Base-by-base conservation (phyloP, 768 basidiomycete genomes). In the Rhodotorula taiwanensis region DNA sequence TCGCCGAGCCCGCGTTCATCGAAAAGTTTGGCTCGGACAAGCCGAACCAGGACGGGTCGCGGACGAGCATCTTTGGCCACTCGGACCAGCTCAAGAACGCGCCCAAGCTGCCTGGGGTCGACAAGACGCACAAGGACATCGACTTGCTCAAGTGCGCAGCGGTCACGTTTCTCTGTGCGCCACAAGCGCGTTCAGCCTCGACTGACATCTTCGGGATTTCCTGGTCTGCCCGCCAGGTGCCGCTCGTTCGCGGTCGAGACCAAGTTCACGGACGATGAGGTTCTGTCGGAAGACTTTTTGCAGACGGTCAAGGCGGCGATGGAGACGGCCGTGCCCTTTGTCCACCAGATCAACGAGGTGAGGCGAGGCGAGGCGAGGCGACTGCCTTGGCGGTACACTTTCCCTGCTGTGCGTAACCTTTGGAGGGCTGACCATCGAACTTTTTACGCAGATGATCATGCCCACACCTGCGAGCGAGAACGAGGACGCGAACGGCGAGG, bases 21-120 rank as follows among this genome's bases (percentile, higher is more conserved):
- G 75, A 80, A 50, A 78, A 83, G 66, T 97, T 94, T 70, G 94
- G 79, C 27, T 52, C 55, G 55, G 66, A 61, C 2, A 67, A 67
- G 58, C 52, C 62, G 49, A 55, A 36, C 33, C 52, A 50, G 50
- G 67, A 68, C n/a, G 80, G 85, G 58, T 76, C 78, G 58, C 77
- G 84, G 54, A 81, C 81, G 72, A 94, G 81, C 72, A 83, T 99
- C 3, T 99, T 93, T 75, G 93, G 94, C 0, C 74, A 76, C 59
- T 89, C 93, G 4, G 92, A 90, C 70, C 86, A 90, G 73, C 78
- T 95, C 34, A 97, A 95, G 77, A 84, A 83, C 0, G 89, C 91
- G 9, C 93, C 93, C 1, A 97, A 95, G 53, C 51, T 73, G 7
- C 58, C 67, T 72, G 93, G 91, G 0, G 77, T 94, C 14, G 82